phyloP scores from a whole-genome alignment of 768 basidiomycete species.

The Suillus tomentosus region DNA sequence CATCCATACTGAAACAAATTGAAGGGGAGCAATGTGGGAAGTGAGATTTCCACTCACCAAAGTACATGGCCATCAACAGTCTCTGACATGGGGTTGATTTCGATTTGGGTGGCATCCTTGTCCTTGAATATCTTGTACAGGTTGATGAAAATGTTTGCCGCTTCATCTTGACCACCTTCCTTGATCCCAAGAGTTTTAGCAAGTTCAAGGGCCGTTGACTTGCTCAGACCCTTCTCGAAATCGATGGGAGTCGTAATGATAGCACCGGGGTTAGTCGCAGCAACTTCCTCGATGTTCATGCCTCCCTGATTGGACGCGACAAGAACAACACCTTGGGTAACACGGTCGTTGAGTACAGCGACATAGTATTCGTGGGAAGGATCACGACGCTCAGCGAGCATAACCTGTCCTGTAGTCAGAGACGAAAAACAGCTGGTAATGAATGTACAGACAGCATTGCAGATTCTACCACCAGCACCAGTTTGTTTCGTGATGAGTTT shows the following conservation, averaged over 20 bases:
- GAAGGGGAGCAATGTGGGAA: not conserved
- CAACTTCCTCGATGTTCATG: constrained; percentile 99
- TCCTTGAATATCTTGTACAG: constrained; percentile 98
- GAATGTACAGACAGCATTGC: constrained; percentile 78
- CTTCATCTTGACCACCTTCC: constrained; percentile 74
- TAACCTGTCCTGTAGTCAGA: constrained; percentile 62
- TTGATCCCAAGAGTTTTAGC: constrained; percentile 94
- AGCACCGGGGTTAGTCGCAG: constrained; percentile 89
- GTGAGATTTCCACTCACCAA: constrained; percentile 58
- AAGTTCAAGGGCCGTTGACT: constrained; percentile 67
- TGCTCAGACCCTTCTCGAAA: constrained; percentile 78
- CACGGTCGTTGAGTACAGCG: constrained; percentile 94
- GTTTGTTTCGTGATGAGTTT: constrained; percentile 99
- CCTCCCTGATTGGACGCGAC: constrained; percentile 95
- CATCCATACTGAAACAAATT: constrained; percentile 81
- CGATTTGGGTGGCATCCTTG: constrained; percentile 98
- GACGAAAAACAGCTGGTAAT: constrained; percentile 3
- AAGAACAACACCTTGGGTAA: constrained; percentile 84
- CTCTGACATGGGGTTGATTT: constrained; percentile 98
- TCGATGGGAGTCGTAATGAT: constrained; percentile 95
- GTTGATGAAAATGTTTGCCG: constrained; percentile 91
- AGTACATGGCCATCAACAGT: constrained; percentile 89
- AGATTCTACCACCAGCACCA: constrained; percentile 86
- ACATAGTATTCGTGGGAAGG: constrained; percentile 98
- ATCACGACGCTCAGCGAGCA: constrained; percentile 94